Base-by-base conservation (phyloP, 805 yeast genomes). In the Geotrichum ghanense region DNA sequence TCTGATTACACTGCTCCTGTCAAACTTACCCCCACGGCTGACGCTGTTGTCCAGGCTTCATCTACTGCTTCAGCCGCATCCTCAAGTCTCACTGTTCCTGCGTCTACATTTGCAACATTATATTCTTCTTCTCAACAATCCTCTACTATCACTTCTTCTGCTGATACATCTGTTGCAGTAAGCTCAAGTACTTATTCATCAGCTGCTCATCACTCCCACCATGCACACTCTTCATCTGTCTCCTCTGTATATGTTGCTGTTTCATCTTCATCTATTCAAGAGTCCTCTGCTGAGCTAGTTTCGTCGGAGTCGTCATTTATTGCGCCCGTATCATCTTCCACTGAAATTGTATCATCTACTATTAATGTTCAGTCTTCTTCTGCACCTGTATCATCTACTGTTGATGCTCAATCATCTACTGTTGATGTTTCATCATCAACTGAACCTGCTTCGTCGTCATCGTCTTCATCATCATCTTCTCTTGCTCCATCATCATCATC, bases 201-300 rank as follows among this genome's bases (percentile, higher is more conserved):
- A 16, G 40, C 27, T 22, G n/a, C 50, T 27, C n/a, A n/a, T n/a
- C n/a, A n/a, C n/a, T n/a, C n/a, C n/a, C n/a, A n/a, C n/a, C n/a
- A n/a, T n/a, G n/a, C 51, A 22, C 27, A 27, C 43, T 25, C 51
- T 35, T 3, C 44, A n/a, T 16, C 35, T 17, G 19, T 45, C 43
- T 19, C 45, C 39, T 24, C 50, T 22, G 22, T 27, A 17, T 26
- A 37, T 23, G 49, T 43, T 27, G 9, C 41, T 26, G 16, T 26
- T 7, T 35, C 27, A 19, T 42, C 25, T 26, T 35, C 43, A 7
- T 35, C 27, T 14, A 16, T 10, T 10, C 39, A 12, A 9, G 35
- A 21, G 43, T 41, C n/a, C 35, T 35, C 37, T 41, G 35, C 23
- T 9, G 39, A 25, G 9, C 39, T 19, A 9, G 17, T 41, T 25